Conservation (phyloP, 352 stramenopile species). For the Globisporangium sylvaticum region DNA sequence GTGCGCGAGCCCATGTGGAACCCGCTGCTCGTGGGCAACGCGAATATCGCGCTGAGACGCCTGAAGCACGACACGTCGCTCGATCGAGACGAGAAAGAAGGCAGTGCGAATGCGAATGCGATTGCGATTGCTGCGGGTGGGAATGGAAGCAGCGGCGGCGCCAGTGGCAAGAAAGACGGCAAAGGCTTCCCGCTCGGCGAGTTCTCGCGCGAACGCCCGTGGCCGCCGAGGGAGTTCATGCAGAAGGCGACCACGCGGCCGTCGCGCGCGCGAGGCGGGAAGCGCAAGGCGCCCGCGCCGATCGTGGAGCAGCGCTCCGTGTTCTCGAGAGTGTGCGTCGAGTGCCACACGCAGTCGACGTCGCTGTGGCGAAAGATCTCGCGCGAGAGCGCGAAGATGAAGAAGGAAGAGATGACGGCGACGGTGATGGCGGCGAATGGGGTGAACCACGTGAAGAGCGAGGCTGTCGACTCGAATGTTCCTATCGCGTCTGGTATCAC, state of each 20-base stretch:
- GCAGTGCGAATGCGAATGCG: slow-evolving; percentile 15
- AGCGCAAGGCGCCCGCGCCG: slow-evolving; percentile 57
- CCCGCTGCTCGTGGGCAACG: slow-evolving; percentile 33
- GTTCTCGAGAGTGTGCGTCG: slow-evolving; percentile 28
- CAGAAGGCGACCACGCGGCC: slow-evolving; percentile 51
- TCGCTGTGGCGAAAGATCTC: slow-evolving; percentile 51
- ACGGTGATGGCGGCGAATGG: neutral
- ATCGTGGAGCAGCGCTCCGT: slow-evolving; percentile 39
- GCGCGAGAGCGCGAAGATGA: neutral
- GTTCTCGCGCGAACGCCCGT: slow-evolving; percentile 57
- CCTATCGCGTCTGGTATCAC: neutral
- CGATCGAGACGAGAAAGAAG: slow-evolving; percentile 12
- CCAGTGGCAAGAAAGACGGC: slow-evolving; percentile 15
- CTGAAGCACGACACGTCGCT: slow-evolving; percentile 31
- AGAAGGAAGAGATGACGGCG: neutral
- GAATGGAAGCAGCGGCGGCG: neutral
- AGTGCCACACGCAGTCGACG: slow-evolving; percentile 60
- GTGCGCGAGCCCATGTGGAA: slow-evolving; percentile 26
- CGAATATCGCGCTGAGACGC: slow-evolving; percentile 32
- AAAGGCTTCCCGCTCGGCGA: slow-evolving; percentile 24
- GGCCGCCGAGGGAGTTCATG: slow-evolving; percentile 73
- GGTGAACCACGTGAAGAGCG: neutral
- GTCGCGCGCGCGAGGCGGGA: slow-evolving; percentile 36
- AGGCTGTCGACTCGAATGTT: neutral
- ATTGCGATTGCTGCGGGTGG: neutral